Percentiles rank a stretch among this genome's conserved stretches.
Conservation (phyloP, 2,329 filamentous ascomycete genomes). For the Venturia effusa region DNA sequence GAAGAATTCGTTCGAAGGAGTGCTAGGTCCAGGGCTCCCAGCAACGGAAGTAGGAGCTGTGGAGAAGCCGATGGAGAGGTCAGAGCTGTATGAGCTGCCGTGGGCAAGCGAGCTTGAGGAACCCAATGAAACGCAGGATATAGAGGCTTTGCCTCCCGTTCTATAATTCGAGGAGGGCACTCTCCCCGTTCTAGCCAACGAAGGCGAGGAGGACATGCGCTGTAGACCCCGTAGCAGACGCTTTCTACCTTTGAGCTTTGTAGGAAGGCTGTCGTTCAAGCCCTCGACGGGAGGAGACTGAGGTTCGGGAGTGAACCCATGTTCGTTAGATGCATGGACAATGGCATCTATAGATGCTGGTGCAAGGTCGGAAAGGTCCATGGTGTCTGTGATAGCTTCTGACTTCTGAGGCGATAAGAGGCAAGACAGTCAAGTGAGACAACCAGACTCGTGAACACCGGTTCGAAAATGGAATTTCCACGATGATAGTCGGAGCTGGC, state of each 20-base stretch:
- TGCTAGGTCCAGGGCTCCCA: constrained; percentile 34
- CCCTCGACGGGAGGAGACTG: neutral
- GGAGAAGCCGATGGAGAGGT: constrained; percentile 45
- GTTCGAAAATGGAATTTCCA: too few relatives aligned
- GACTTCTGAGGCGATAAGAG: neutral
- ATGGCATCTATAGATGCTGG: constrained; percentile 12
- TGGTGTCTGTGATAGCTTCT: constrained; percentile 5
- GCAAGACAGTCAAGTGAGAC: neutral
- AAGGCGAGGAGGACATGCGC: constrained; percentile 71
- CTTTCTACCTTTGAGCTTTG: constrained; percentile 50
- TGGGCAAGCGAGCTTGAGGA: constrained; percentile 37
- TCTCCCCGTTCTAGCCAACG: constrained; percentile 53
- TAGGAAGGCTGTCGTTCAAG: neutral
- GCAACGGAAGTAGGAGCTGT: constrained; percentile 44
- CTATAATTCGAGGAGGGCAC: constrained; percentile 58
- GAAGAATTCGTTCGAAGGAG: constrained; percentile 39
- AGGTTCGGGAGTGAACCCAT: neutral
- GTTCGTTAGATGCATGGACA: constrained; percentile 8
- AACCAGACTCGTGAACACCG: neutral
- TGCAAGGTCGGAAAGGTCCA: constrained; percentile 6
- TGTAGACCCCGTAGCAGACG: constrained; percentile 64
- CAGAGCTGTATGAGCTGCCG: constrained; percentile 43
- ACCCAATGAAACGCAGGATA: constrained; percentile 53
- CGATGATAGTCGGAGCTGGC: neutral
- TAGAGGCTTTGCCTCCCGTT: constrained; percentile 46